Evolutionary conservation across 1,284 basidiomycete species (phyloP), one percentile per base, ranked within the genome.

Genomic region (Cystobasidiaceae sp.): DNA sequence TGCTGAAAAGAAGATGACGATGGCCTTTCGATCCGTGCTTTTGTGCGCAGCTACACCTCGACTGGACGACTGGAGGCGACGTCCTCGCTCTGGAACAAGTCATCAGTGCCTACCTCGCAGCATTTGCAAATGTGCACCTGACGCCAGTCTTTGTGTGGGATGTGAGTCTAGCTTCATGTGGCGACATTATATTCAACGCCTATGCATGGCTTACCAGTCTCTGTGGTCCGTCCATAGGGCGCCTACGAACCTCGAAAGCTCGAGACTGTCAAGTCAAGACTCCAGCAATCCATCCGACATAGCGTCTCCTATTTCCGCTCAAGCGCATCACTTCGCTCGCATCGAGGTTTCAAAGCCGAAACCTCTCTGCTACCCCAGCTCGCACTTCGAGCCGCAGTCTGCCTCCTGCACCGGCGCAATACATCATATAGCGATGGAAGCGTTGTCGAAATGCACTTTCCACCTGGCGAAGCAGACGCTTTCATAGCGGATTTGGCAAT

Each of bases 61-160:
- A 64, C 30, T 64, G 61, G 61, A 56, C 43, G 23, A 25, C 33
- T 15, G 61, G 61, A 7, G 61, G 61, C 15, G 51, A 64, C 11
- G 32, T 17, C 28, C 39, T 45, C n/a, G 37, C 43, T 9, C 44
- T 64, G 6, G 44, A 23, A 27, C 46, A 44, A 49, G 52, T 56
- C 25, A 9, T 64, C 7, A 11, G 11, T 9, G 41, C 51, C 15
- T 64, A 64, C 33, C 25, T 64, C 2, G 30, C 19, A 25, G 51
- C 37, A 17, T 64, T 64, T 32, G 28, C 32, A n/a, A 56, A 55
- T 37, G 52, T 44, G 13, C 25, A 51, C 15, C 19, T 64, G 28
- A 39, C 34, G 13, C 39, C 61, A 17, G 43, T 64, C 28, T 64
- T 64, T 27, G 61, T 64, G n/a, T 64, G 61, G 61, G 61, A 64